Base-by-base conservation (phyloP, 1,139 yeast genomes). In the Yamadazyma dushanensis region DNA sequence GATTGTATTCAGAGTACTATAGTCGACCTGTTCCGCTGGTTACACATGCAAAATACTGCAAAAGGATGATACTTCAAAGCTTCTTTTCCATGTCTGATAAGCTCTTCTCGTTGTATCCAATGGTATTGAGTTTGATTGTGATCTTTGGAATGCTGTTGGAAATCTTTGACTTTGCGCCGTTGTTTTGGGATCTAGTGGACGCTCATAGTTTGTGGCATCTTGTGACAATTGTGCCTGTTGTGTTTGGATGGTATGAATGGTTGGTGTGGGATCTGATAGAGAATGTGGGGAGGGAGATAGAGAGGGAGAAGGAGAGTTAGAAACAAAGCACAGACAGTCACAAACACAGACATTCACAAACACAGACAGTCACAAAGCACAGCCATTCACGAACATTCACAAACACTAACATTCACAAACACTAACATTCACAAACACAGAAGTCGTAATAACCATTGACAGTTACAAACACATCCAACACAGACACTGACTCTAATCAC, bases 151-250 rank as follows among this genome's bases (percentile, higher is more conserved):
- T 89, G 95, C 70, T 83, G 11, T 73, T 90, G 45, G 98, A 92
- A 56, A 64, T 92, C 25, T 84, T 89, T 57, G 98, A 92, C 59
- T 92, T 90, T 54, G 77, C 96, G 5, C 96, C 92, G 3, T 34
- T 70, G 3, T 59, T 78, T 39, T 65, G 57, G 35, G 82, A 76
- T 45, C 70, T 84, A 38, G 57, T 92, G 1, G 98, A 92, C 61
- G 96, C 98, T 1, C 98, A 92, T 59, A 81, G 97, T 2, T 63
- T 90, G 40, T 90, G 97, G 97, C 98, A 90, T 58, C 66, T 81
- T 37, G 79, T 80, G 13, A 85, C 95, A 0, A 80, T 85, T 3
- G 56, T 83, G 51, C 92, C 94, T 0, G 70, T 62, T 3, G 55
- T 53, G 33, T 58, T 51, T 45, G 75, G 76, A 4, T 70, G 73